Conservation (phyloP, 768 basidiomycete species). For the Lactarius sp. region DNA sequence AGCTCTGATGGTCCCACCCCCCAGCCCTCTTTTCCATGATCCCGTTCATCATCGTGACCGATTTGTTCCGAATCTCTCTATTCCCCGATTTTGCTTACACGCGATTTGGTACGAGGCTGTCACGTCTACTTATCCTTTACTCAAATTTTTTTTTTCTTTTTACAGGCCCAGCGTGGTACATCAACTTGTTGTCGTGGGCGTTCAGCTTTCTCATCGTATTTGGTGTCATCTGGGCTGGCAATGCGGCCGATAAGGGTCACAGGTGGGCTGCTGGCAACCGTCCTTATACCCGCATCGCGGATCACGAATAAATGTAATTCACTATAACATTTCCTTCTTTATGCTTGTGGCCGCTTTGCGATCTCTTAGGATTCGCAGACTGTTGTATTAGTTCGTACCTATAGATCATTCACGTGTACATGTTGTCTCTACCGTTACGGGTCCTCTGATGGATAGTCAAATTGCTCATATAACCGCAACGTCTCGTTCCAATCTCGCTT, state of each 20-base stretch:
- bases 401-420: constrained; percentile 14
- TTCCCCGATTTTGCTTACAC: constrained; percentile 54
- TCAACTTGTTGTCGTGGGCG: constrained; percentile 61
- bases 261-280: constrained; percentile 76
- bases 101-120: constrained; percentile 46
- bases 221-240: constrained; percentile 58
- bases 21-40: constrained; percentile 56
- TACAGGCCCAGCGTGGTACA: constrained; percentile 56
- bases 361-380: neutral
- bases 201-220: constrained; percentile 46
- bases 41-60: constrained; percentile 60
- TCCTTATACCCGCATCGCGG: constrained; percentile 44
- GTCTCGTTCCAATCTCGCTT: constrained; percentile 92
- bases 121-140: constrained; percentile 5
- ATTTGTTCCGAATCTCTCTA: constrained; percentile 45
- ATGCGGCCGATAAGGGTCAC: constrained; percentile 55
- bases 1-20: neutral
- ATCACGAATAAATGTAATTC: constrained; percentile 6
- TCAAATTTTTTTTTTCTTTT: neutral
- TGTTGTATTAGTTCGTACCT: neutral
- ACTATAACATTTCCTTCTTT: neutral
- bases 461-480: constrained; percentile 71
- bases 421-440: constrained; percentile 19
- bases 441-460: constrained; percentile 70
- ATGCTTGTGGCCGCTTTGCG: neutral